Evolutionary conservation across 176 grass and related monocot genomes (phyloP).

Genomic region (Aegilops bicornis): DNA sequence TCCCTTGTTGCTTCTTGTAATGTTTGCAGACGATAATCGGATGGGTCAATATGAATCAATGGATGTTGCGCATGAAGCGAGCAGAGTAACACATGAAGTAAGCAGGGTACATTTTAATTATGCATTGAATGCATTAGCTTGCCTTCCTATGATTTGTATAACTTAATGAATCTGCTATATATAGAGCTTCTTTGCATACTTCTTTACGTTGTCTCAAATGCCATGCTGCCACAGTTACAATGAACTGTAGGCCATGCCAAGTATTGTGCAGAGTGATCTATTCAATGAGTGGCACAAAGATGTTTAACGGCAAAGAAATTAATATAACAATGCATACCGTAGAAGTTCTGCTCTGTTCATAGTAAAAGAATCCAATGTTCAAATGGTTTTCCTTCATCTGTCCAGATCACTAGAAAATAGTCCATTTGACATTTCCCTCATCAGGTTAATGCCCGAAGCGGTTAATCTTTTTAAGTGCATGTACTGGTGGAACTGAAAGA

Average conservation of each 20-base stretch:
- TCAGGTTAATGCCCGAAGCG: not conserved
- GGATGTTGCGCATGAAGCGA: constrained; percentile 20
- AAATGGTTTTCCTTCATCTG: not conserved
- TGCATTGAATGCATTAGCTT: not conserved
- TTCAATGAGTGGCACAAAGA: not conserved
- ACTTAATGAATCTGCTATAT: not conserved
- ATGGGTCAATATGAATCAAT: constrained; percentile 8
- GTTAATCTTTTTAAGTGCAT: constrained; percentile 7
- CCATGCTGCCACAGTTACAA: not conserved
- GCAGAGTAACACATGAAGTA: constrained; percentile 26
- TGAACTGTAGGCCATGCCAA: not conserved
- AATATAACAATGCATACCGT: not conserved
- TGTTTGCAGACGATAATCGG: constrained; percentile 32
- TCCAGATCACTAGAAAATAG: not conserved
- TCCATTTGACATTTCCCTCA: not conserved
- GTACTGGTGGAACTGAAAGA: constrained; percentile 21
- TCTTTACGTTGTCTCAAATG: constrained; percentile 20
- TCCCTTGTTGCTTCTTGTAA: constrained; percentile 24
- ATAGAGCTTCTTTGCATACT: not conserved
- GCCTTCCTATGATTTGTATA: not conserved
- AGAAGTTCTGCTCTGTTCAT: not conserved
- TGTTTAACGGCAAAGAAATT: not conserved
- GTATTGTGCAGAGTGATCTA: not conserved
- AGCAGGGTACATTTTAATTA: constrained; percentile 30
- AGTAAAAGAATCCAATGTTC: not conserved